Base-by-base conservation (phyloP, 768 basidiomycete genomes). In the Coprinellus micaceus region DNA sequence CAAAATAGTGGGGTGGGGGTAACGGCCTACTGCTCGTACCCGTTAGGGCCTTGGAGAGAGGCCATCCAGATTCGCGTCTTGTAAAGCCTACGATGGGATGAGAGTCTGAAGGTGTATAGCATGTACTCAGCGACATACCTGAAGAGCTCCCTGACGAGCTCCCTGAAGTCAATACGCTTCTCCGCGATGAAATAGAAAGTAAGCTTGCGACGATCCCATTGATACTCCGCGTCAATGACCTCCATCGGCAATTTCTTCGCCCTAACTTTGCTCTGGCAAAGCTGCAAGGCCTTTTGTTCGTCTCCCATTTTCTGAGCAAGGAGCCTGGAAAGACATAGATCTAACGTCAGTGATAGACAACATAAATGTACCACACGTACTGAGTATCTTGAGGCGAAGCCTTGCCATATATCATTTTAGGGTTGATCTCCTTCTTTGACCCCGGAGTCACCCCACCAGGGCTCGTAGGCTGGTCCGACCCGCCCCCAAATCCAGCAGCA, bases 101-200 rank as follows among this genome's bases (percentile, higher is more conserved):
- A 25, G 29, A 51, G 4, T 21, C 49, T 7, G 5, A 12, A 11
- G 12, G 10, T 51, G 13, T 6, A 33, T 21, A 13, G 4, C 24
- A 21, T 4, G 6, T 56, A 50, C 2, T 3, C 58, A 30, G 29
- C 19, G 49, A 70, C 80, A 51, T 59, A 92, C 88, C 94, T 81
- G 80, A 97, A 97, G 44, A 96, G 75, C 71, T 97, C 94, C 67
- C 93, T 84, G 37, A 98, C 95, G 61, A 98, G 83, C 71, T 98
- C 95, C 64, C 96, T 83, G 75, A 98, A 97, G 71, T 94, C 91
- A 65, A 98, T 95, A 62, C 96, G 78, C 71, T 93, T 94, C 63
- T 97, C 94, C 53, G 96, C 94, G 57, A 95, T 77, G 70, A 97
- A 99, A 75, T 98, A 98, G 77, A 98, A 98, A 0, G 96, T 98